Evolutionary conservation across 495 filamentous ascomycete species (phyloP), one percentile per base, ranked within the genome.

Genomic region (Talaromyces proteolyticus): DNA sequence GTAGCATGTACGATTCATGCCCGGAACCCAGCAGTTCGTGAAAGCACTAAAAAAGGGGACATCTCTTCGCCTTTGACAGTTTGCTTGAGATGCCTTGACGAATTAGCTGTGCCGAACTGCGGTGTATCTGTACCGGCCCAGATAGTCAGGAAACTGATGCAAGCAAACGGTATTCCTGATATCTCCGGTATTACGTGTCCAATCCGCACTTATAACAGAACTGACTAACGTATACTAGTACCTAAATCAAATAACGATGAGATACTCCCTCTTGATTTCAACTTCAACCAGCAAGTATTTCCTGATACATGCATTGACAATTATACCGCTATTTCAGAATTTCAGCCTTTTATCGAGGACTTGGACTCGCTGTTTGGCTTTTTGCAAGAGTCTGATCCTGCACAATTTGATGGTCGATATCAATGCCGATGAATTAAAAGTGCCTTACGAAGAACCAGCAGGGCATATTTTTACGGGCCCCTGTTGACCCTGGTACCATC

Each of bases 391-490:
- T 34, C 1, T 34, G 29, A 34, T n/a, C n/a, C n/a, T n/a, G n/a
- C n/a, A n/a, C n/a, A n/a, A 34, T 10, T 34, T 14, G 29, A 34
- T 34, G 29, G 29, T 10, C 29, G 14, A 34, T 34, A 34, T n/a
- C n/a, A n/a, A n/a, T n/a, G n/a, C n/a, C n/a, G n/a, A n/a, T n/a
- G n/a, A n/a, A n/a, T n/a, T n/a, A n/a, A n/a, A n/a, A n/a, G n/a
- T n/a, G n/a, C n/a, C n/a, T n/a, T n/a, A 75, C n/a, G 82, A 86
- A 61, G 82, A 83, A 22, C 76, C 82, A 57, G 70, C 72, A 2
- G 82, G 82, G 0, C 82, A 86, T 60, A 86, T 87, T 55, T 4
- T 77, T 86, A 12, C 72, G 81, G 8, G 81, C 83, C 59, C 79
- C 79, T 8, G 76, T 79, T 53, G 59, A 70, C 36, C 79, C 82